Conservation (phyloP, 2,329 filamentous ascomycete genomes). For the Lithohypha guttulata region DNA sequence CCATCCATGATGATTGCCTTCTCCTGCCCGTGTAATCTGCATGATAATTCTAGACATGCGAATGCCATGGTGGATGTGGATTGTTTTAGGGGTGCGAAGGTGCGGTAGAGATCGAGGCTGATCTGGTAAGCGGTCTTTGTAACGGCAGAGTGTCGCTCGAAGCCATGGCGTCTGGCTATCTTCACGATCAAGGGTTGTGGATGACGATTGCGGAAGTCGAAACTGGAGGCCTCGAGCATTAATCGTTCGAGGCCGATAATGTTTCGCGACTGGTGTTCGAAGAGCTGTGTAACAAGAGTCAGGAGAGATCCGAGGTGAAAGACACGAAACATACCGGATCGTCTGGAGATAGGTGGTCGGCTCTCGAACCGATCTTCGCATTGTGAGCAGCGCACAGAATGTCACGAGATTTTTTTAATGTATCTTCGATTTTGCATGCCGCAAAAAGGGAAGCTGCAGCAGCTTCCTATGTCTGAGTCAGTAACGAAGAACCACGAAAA, state of each 20-base stretch:
- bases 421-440: constrained; percentile 96
- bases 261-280: constrained; percentile 66
- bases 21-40: constrained; percentile 47
- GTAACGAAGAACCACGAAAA: no score
- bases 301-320: neutral
- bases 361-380: constrained; percentile 52
- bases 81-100: constrained; percentile 84
- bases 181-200: constrained; percentile 80
- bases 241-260: constrained; percentile 85
- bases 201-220: constrained; percentile 84
- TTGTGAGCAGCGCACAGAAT: constrained; percentile 88
- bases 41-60: constrained; percentile 69
- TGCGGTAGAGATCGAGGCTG: constrained; percentile 82
- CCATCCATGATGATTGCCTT: constrained; percentile 39
- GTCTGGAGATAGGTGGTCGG: constrained; percentile 64
- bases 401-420: constrained; percentile 88
- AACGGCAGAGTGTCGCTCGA: constrained; percentile 44
- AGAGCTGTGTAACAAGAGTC: constrained; percentile 45
- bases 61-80: constrained; percentile 76
- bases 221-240: constrained; percentile 84
- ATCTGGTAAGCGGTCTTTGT: constrained; percentile 66
- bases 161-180: constrained; percentile 51
- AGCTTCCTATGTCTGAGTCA: constrained; percentile 50
- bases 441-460: constrained; percentile 81
- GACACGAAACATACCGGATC: constrained; percentile 53